Conservation (phyloP, 2,329 filamentous ascomycete genomes). For the Parasarocladium wereldwijsianum region DNA sequence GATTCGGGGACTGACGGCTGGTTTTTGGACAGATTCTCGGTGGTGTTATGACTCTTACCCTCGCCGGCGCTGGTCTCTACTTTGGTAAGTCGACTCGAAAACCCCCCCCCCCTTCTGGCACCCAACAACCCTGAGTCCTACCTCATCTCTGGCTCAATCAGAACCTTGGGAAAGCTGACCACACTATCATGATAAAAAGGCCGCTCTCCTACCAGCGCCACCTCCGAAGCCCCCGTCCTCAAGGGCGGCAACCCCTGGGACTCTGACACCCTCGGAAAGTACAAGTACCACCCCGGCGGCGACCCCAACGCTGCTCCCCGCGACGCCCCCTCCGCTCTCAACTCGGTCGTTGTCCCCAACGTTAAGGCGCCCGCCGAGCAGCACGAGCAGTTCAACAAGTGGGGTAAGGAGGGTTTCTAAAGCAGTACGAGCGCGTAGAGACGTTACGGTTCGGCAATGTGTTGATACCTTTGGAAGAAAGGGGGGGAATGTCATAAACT, state of each 20-base stretch:
- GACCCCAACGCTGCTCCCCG: constrained; percentile 61
- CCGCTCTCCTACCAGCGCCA: constrained; percentile 70
- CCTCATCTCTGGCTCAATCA: too few species aligned
- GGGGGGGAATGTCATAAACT: too few species aligned
- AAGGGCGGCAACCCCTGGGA: constrained; percentile 86
- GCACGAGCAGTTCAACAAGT: constrained; percentile 99
- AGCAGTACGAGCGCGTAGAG: too few species aligned
- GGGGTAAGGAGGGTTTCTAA: constrained; percentile 93
- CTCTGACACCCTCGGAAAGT: constrained; percentile 48
- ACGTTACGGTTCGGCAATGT: too few species aligned
- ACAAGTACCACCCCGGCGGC: constrained; percentile 74
- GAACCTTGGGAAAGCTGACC: too few species aligned
- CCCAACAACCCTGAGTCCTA: too few species aligned
- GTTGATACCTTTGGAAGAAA: too few species aligned
- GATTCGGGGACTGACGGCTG: too few species aligned
- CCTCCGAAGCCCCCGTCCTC: constrained; percentile 64
- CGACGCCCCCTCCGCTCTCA: constrained; percentile 88
- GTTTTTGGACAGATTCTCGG: constrained; percentile 57
- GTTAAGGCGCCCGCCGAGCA: constrained; percentile 85
- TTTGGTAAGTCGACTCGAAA: constrained; percentile 42
- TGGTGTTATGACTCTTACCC: constrained; percentile 77
- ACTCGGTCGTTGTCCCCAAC: constrained; percentile 86
- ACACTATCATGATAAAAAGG: constrained; percentile 27
- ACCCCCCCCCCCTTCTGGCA: constrained; percentile 2
- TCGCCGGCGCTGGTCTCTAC: constrained; percentile 81